These are phyloP conservation scores for Rhizoclosmatium globosum DNA, from an alignment of 192 early-diverging fungal species.

Conservation along the genomic window DNA sequence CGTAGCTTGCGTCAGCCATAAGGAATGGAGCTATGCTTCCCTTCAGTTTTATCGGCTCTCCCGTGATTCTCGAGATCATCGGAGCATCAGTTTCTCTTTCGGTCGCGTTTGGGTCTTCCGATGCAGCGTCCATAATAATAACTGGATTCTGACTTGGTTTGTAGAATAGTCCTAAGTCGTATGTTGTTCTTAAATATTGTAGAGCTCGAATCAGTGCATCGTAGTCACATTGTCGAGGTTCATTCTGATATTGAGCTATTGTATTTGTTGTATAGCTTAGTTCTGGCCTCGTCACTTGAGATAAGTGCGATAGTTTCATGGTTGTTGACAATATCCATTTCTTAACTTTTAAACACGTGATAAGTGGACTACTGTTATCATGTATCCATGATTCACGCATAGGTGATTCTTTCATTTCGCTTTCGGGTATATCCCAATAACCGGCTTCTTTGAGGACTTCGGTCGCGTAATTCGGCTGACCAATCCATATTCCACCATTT, in stretches of 20 bases:
- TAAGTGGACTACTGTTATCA: background rate
- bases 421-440: background rate
- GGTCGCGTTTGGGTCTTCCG: too few relatives aligned
- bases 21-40: background rate
- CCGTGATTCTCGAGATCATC: background rate
- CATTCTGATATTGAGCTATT: slow-evolving; percentile 33
- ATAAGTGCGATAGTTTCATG: slow-evolving; percentile 26
- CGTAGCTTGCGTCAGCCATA: slow-evolving; percentile 33
- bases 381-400: slow-evolving; percentile 9
- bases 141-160: too few relatives aligned
- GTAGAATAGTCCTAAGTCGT: too few relatives aligned
- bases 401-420: background rate
- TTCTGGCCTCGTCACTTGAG: slow-evolving; percentile 16
- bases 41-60: background rate
- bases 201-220: too few relatives aligned
- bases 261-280: too few relatives aligned
- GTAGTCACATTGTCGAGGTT: slow-evolving; percentile 12
- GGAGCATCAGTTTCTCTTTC: background rate
- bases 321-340: background rate
- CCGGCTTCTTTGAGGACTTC: slow-evolving; percentile 14
- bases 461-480: slow-evolving; percentile 6
- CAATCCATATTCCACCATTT: slow-evolving; percentile 20
- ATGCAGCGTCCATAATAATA: too few relatives aligned
- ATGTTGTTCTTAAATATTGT: too few relatives aligned
- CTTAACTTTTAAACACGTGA: background rate